Evolutionary conservation across 495 filamentous ascomycete genomes (phyloP).

Genomic region (Penicillium bovifimosum): DNA sequence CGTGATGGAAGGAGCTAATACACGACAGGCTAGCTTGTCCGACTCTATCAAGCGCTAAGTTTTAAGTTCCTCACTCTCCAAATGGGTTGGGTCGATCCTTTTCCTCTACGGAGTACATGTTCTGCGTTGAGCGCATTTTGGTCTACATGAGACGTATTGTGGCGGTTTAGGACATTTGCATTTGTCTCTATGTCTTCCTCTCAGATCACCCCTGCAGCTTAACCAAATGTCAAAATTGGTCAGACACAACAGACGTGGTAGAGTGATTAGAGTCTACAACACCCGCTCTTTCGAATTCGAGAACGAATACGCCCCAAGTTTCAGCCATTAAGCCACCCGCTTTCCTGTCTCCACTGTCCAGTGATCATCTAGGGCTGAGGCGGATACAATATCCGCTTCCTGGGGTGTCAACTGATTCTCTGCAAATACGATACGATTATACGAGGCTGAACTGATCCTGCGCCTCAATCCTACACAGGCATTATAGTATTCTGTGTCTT

Average conservation of each 20-base stretch:
- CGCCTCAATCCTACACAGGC: background rate
- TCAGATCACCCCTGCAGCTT: background rate
- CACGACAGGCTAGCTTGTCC: background rate
- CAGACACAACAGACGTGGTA: background rate
- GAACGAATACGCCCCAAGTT: background rate
- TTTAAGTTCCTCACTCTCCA: background rate
- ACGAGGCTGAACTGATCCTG: conserved; percentile 16
- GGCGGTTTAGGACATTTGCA: background rate
- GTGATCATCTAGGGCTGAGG: conserved; percentile 19
- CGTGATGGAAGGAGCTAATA: background rate
- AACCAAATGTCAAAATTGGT: background rate
- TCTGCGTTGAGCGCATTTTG: too few relatives aligned
- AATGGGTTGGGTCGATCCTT: background rate
- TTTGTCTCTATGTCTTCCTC: background rate
- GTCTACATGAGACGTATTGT: background rate
- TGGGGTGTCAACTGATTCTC: background rate
- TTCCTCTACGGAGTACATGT: background rate
- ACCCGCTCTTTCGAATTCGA: background rate
- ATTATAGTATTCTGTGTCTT: background rate
- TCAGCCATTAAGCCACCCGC: background rate
- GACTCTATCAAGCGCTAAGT: conserved; percentile 1
- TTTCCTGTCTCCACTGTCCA: conserved; percentile 11
- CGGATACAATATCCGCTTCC: background rate
- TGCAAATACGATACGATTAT: too few relatives aligned
- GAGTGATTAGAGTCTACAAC: background rate